Conservation (phyloP, 2,329 filamentous ascomycete species). For the Penicillium occitanis region DNA sequence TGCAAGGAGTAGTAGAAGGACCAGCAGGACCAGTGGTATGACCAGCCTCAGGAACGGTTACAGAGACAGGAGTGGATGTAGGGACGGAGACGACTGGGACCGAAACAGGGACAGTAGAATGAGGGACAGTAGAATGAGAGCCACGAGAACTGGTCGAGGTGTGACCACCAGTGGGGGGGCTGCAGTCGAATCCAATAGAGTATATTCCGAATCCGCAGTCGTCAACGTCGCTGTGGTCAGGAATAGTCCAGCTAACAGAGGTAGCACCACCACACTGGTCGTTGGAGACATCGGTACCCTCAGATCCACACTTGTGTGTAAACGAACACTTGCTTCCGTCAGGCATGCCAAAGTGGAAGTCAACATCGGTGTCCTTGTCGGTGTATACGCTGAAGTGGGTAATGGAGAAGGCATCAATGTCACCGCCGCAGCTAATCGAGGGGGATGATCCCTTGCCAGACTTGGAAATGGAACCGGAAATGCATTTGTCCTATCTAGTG, state of each 20-base stretch:
- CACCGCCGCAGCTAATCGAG: constrained; percentile 58
- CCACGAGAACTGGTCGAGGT: not conserved
- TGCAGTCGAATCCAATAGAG: constrained; percentile 74
- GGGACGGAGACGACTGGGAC: not conserved
- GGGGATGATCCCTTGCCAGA: constrained; percentile 46
- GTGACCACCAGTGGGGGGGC: constrained; percentile 23
- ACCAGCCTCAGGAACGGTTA: constrained; percentile 20
- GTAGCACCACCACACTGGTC: constrained; percentile 89
- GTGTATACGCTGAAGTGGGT: constrained; percentile 69
- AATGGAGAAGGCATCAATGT: constrained; percentile 68
- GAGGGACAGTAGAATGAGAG: not conserved
- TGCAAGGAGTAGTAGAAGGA: not conserved
- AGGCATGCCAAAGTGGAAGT: constrained; percentile 84
- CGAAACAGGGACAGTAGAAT: not conserved
- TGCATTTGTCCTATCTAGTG: constrained; percentile 57
- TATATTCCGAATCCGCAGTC: constrained; percentile 72
- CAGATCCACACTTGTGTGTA: constrained; percentile 63
- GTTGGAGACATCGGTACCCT: constrained; percentile 73
- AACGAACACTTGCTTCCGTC: constrained; percentile 83
- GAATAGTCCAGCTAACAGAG: constrained; percentile 68
- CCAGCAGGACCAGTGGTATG: not conserved
- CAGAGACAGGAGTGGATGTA: constrained; percentile 1
- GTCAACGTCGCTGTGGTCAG: constrained; percentile 56
- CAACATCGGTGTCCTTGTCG: constrained; percentile 73
- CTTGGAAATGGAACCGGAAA: constrained; percentile 54